These are phyloP conservation scores for Trichoderma asperelloides DNA, from an alignment of 495 filamentous ascomycete species.

Conservation along the genomic window DNA sequence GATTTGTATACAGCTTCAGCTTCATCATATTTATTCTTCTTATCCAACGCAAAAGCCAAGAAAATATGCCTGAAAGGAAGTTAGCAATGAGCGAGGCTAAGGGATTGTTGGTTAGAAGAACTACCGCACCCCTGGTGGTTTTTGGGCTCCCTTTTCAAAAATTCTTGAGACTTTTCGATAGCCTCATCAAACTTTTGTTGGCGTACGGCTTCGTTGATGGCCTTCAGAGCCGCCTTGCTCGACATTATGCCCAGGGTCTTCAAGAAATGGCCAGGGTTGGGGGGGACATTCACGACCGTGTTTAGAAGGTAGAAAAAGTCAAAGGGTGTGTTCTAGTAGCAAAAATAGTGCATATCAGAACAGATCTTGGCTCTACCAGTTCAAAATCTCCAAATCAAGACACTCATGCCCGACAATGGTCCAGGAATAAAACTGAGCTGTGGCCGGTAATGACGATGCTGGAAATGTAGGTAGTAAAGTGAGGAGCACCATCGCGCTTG, in stretches of 20 bases:
- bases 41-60: slow-evolving; percentile 70
- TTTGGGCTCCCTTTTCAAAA: slow-evolving; percentile 62
- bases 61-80: slow-evolving; percentile 56
- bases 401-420: not conserved
- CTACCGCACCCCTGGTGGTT: slow-evolving; percentile 70
- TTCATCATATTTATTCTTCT: slow-evolving; percentile 57
- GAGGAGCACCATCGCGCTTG: not conserved
- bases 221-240: slow-evolving; percentile 72
- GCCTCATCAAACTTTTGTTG: slow-evolving; percentile 71
- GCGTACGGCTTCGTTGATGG: slow-evolving; percentile 70
- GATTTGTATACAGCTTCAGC: slow-evolving; percentile 67
- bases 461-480: not conserved
- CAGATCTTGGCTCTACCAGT: not conserved
- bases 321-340: not conserved
- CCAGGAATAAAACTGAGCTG: not conserved
- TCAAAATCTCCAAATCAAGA: not conserved
- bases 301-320: not conserved
- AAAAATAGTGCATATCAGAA: not conserved
- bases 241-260: slow-evolving; percentile 29
- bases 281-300: not conserved
- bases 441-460: not conserved
- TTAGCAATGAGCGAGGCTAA: slow-evolving; percentile 1
- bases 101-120: not conserved
- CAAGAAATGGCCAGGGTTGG: not conserved
- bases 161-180: slow-evolving; percentile 52